Evolutionary conservation across 108 stramenopile species (phyloP).

Genomic region (Discostella stelligeroides): DNA sequence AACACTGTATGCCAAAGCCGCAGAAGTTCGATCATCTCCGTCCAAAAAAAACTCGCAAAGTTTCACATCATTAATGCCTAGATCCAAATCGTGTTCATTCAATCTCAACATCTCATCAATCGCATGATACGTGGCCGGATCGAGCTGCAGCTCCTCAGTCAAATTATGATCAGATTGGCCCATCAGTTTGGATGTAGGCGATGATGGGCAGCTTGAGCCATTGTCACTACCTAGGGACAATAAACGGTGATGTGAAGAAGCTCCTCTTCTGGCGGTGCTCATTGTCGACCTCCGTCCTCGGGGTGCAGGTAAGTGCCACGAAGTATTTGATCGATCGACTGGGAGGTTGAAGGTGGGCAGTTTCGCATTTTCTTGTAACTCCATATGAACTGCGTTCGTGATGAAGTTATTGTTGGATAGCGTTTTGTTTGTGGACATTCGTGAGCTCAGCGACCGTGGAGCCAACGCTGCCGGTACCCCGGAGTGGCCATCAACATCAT

Average conservation of each 20-base stretch:
- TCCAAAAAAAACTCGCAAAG: constrained; percentile 58
- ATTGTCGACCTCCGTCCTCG: constrained; percentile 28
- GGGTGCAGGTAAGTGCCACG: constrained; percentile 41
- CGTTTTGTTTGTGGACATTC: not conserved
- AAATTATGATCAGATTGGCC: not conserved
- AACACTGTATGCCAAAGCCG: constrained; percentile 47
- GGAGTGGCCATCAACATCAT: constrained; percentile 2
- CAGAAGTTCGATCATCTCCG: constrained; percentile 41
- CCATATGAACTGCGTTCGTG: constrained; percentile 80
- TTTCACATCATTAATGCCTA: constrained; percentile 52
- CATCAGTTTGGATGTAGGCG: constrained; percentile 3
- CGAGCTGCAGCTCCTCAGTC: constrained; percentile 14
- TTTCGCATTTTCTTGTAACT: constrained; percentile 82
- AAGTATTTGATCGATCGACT: constrained; percentile 62
- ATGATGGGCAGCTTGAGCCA: constrained; percentile 6
- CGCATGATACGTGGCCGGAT: constrained; percentile 13
- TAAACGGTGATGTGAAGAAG: not conserved
- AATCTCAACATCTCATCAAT: constrained; percentile 52
- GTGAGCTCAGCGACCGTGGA: too few relatives aligned
- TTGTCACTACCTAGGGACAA: not conserved
- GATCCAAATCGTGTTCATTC: too few relatives aligned
- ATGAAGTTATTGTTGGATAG: not conserved
- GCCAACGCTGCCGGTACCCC: not conserved
- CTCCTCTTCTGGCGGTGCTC: constrained; percentile 14
- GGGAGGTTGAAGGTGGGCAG: constrained; percentile 65